Conservation (phyloP, 768 basidiomycete species). For the Phanerodontia chrysosporium region DNA sequence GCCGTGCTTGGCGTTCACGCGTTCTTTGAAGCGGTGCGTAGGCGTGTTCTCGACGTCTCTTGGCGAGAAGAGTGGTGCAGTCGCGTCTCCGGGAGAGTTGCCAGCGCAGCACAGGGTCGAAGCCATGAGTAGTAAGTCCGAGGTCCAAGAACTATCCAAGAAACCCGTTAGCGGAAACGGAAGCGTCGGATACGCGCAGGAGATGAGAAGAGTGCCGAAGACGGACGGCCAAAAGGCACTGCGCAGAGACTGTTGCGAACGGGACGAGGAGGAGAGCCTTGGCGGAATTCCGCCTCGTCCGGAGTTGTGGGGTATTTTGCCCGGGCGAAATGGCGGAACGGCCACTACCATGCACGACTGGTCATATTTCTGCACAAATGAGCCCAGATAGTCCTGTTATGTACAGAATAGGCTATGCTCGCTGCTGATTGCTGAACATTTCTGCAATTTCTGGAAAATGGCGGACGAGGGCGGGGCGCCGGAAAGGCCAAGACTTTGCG, state of each 20-base stretch:
- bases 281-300: background rate
- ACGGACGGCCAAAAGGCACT: background rate
- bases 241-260: background rate
- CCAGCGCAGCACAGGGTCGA: slow-evolving; percentile 7
- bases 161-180: background rate
- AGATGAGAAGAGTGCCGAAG: background rate
- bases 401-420: no score
- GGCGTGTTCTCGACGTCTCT: slow-evolving; percentile 37
- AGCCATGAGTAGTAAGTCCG: background rate
- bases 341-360: no score
- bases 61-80: slow-evolving; percentile 40
- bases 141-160: background rate
- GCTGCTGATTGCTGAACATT: no score
- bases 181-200: background rate
- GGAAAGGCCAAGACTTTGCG: background rate
- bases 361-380: no score
- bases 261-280: background rate
- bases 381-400: no score
- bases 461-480: background rate
- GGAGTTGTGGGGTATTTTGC: background rate
- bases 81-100: background rate
- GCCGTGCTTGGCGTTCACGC: slow-evolving; percentile 30
- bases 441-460: no score
- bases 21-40: slow-evolving; percentile 37
- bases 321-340: no score